A percentile compares a stretch with the other conserved stretches of the same genome.
phyloP scores from a whole-genome alignment of 139 green algal genomes.

The Coelastrella sp. region DNA sequence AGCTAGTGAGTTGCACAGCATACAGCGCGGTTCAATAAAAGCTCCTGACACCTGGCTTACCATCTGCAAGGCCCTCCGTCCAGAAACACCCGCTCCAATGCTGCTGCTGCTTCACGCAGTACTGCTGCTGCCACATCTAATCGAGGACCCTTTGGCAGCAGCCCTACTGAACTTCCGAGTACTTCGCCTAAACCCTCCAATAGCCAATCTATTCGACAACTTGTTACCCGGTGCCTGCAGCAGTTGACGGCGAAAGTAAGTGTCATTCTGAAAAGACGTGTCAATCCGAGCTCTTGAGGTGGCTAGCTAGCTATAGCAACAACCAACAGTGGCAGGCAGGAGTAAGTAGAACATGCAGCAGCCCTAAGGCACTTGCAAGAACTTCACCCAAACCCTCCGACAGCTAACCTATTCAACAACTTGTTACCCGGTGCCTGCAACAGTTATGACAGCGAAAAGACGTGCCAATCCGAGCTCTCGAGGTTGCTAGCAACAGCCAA shows the following conservation, averaged over 20 bases:
- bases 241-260: no score
- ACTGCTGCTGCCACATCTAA: slow-evolving; percentile 36
- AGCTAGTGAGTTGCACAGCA: neutral
- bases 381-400: neutral
- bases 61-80: slow-evolving; percentile 35
- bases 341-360: neutral
- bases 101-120: slow-evolving; percentile 8
- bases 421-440: neutral
- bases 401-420: slow-evolving; percentile 22
- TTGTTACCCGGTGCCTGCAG: neutral
- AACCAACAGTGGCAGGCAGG: no score
- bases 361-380: neutral
- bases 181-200: neutral
- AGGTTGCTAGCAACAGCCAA: no score
- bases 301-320: no score
- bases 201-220: slow-evolving; percentile 30
- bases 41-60: slow-evolving; percentile 9
- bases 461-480: no score
- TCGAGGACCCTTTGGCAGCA: neutral
- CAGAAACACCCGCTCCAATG: slow-evolving; percentile 28
- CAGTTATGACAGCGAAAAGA: no score
- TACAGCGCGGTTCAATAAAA: no score
- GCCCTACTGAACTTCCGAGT: neutral
- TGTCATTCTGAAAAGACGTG: no score
- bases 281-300: no score